These are phyloP conservation scores for Cyclostephanos tholiformis DNA, from an alignment of 108 stramenopile genomes.

Conservation along the genomic window DNA sequence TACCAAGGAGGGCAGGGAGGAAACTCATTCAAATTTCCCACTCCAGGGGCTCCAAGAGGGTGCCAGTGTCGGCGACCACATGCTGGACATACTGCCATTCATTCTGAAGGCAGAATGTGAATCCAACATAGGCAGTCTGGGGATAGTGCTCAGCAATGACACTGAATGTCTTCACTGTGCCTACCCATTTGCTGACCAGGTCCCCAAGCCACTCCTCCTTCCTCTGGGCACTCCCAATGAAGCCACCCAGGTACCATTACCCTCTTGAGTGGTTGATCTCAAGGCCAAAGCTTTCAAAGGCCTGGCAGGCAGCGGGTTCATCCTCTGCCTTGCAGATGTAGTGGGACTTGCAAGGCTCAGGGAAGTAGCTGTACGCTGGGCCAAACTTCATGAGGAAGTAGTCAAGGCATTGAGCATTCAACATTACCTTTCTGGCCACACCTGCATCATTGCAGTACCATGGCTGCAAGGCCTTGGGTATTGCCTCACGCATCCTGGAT, in stretches of 20 bases:
- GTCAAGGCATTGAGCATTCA: not conserved
- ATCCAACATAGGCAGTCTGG: too few relatives aligned
- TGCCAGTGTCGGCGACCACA: conserved; percentile 12
- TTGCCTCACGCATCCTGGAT: conserved; percentile 4
- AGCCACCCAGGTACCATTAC: conserved; percentile 29
- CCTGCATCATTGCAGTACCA: conserved; percentile 24
- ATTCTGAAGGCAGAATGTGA: too few relatives aligned
- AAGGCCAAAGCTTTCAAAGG: not conserved
- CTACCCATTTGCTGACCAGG: conserved; percentile 17
- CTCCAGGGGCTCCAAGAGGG: conserved; percentile 13
- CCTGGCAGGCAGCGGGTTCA: too few relatives aligned
- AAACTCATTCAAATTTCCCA: conserved; percentile 13
- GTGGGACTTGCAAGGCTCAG: not conserved
- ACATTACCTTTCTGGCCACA: conserved; percentile 10
- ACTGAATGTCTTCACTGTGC: conserved; percentile 7
- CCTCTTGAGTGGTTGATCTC: conserved; percentile 7
- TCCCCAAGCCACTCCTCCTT: conserved; percentile 20
- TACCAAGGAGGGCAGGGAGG: conserved; percentile 27
- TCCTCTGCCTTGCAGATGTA: conserved; percentile 5
- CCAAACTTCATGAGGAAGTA: not conserved
- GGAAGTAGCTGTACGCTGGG: not conserved
- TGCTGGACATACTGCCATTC: too few relatives aligned
- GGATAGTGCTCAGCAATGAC: too few relatives aligned
- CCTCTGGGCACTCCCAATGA: conserved; percentile 17
- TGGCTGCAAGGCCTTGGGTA: conserved; percentile 24